These are phyloP conservation scores for Chaetomidium leptoderma DNA, from an alignment of 495 filamentous ascomycete genomes.

Conservation along the genomic window DNA sequence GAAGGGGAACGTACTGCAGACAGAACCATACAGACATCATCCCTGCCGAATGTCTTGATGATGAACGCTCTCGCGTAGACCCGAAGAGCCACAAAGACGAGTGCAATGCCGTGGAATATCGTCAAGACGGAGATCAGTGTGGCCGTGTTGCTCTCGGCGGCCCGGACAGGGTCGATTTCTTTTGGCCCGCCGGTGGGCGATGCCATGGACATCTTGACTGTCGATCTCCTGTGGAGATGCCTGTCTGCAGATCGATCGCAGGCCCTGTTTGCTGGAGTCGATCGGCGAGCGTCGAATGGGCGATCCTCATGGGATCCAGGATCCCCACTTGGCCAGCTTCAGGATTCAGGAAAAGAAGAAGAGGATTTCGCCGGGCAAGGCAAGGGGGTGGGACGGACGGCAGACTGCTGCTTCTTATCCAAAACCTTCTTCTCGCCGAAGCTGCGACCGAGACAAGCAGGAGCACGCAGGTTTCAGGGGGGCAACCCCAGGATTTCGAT, in stretches of 20 bases:
- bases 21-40: slow-evolving; percentile 12
- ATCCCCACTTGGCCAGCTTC: too few relatives aligned
- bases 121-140: neutral
- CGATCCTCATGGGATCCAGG: neutral
- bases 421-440: neutral
- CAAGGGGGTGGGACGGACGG: neutral
- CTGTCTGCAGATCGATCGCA: neutral
- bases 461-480: too few relatives aligned
- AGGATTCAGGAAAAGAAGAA: neutral
- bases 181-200: neutral
- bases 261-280: neutral
- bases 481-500: too few relatives aligned
- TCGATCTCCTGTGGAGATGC: slow-evolving; percentile 1
- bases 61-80: slow-evolving; percentile 7
- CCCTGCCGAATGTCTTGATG: slow-evolving; percentile 9
- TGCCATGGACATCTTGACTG: neutral
- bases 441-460: too few relatives aligned
- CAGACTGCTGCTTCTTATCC: neutral
- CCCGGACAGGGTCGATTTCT: slow-evolving; percentile 8
- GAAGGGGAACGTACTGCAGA: slow-evolving; percentile 3
- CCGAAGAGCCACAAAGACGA: neutral
- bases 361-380: neutral
- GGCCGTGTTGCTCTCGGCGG: slow-evolving; percentile 15
- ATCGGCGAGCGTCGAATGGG: neutral
- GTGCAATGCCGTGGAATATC: neutral